Base-by-base conservation (phyloP, 1,284 basidiomycete genomes). In the Irpex rosettiformis region DNA sequence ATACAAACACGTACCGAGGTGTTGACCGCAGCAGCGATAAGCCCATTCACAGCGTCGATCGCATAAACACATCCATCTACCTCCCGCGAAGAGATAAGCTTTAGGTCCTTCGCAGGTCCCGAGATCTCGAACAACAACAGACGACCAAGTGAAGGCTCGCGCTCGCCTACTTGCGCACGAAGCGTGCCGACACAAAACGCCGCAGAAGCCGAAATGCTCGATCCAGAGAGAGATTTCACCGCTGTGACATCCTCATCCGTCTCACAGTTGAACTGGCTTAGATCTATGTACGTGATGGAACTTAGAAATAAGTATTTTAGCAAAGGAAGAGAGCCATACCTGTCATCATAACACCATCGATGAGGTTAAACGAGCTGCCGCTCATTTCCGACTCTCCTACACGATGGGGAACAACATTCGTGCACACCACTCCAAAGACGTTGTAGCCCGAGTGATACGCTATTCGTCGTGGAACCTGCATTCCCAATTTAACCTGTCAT, bases 21-120 rank as follows among this genome's bases (percentile, higher is more conserved):
- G 66, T 92, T 91, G 29, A 93, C 80, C 0, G 90, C 84, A 1
- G 85, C 91, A 1, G 85, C 80, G 28, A 94, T 72, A 60, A 77
- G 71, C 18, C 77, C 77, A 28, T 81, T 70, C 6, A 81, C 66
- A 16, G 67, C 70, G 1, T 77, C 74, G 27, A 92, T 61, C 6
- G 83, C 77, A 66, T 85, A 89, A 1, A 90, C 82, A 65, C 84
- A 86, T 10, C 89, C 89, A 18, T 71, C 66, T 13, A 84, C 79
- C 3, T 77, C 68, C 1, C 67, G 62, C 6, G 61, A 61, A 2
- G 66, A 61, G 8, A 72, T 28, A 2, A 64, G 51, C 7, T 58
- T 58, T 18, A 79, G 64, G 13, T 71, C 47, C 66, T 65, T 40
- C 22, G 64, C 61, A 18, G 63, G 33, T n/a, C 66, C 61, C n/a